Base-by-base conservation (phyloP, 805 yeast species). In the Sugiyamaella mastotermitis region DNA sequence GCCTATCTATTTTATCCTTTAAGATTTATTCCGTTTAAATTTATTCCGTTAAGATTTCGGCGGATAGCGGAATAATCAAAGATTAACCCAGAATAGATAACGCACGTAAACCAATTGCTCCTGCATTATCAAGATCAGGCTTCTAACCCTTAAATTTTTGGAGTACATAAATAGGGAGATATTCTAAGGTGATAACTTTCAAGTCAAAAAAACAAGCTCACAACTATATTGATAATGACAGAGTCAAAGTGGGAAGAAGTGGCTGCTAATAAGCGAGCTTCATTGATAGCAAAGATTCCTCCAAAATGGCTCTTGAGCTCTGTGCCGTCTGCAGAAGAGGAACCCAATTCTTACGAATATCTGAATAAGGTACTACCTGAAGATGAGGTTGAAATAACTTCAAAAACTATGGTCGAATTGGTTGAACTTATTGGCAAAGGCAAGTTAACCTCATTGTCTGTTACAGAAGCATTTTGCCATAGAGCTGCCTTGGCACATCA, bases 401-500 rank as follows among this genome's bases (percentile, higher is more conserved):
- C 40, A 3, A 17, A 16, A 6, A 33, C 33, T 6, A 34, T 26
- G 21, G 10, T n/a, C 4, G 62, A 58, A 8, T 55, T 75, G 41
- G 59, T 59, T 18, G 48, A 41, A 5, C 58, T 62, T 35, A 64
- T 74, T 39, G 67, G 70, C 6, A 30, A 51, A 2, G 66, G 68
- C 5, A 58, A 65, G 37, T 56, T 65, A 40, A 56, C 66, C 3
- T 52, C 80, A 1, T 52, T 59, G 1, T 65, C 69, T 28, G 78
- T 77, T 3, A 60, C 73, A 1, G 55, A 54, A 8, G 81, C 82
- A 1, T 77, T 70, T 52, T 68, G 76, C 39, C 78, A 76, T 48
- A 54, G 82, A 27, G 75, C 80, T 3, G 67, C 75, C 3, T 55
- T 75, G 14, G 78, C 77, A 0, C 80, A 76, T 43, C 81, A 76